Base-by-base conservation (phyloP, 2,329 filamentous ascomycete species). In the Sporothrix pseudoabietina region DNA sequence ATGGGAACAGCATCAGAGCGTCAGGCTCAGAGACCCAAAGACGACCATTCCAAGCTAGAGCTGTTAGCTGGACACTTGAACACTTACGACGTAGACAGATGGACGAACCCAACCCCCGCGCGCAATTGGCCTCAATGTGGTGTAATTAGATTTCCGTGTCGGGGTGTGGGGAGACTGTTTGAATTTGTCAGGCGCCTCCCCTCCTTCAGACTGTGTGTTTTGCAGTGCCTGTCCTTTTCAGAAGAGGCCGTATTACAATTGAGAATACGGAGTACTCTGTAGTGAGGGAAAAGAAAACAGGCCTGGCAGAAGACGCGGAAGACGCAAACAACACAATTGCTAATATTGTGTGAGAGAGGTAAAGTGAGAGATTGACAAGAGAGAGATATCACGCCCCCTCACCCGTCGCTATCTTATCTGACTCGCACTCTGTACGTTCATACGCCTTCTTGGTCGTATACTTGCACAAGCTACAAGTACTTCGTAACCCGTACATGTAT, bases 81-180 rank as follows among this genome's bases (percentile, higher is more conserved):
- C 44, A 49, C 3, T 49, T 1, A 26, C 26, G 26, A 26, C 26
- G 26, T 49, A 14, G 44, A 49, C 44, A 49, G 44, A 4, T 49
- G 14, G 30, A 41, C 32, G 16, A 54, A 14, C 10, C 22, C 32
- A 59, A n/a, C 54, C 8, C 14, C 54, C 52, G 32, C 54, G 69
- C 54, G 52, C 69, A 55, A 59, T 71, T 59, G 69, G 54, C 44
- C 39, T 59, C 57, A 35, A 30, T 26, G 26, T 71, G 55, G 44
- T 70, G 68, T 70, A 47, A 47, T 49, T 71, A 12, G 69, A 71
- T 26, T 35, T 35, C 19, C 35, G 55, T 55, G 54, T 14, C 26
- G 9, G 22, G 30, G 19, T 54, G 57, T 65, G 69, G 69, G 19
- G 30, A 63, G 55, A 65, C 12, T 22, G 66, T 5, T 39, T n/a